Base-by-base conservation (phyloP, 2,329 filamentous ascomycete genomes). In the Diaporthe destruens region DNA sequence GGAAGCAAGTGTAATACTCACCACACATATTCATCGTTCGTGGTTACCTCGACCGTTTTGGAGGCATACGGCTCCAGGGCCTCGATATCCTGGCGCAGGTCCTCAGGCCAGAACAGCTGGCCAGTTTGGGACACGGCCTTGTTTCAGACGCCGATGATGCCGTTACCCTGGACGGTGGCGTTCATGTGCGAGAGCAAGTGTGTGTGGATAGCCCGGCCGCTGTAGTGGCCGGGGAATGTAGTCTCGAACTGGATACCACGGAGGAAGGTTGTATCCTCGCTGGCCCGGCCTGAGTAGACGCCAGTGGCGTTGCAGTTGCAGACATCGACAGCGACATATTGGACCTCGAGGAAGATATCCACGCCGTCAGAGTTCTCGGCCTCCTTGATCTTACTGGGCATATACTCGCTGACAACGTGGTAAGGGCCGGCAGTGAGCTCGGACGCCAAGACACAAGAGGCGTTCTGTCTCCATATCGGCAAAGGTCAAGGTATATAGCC, bases 321-420 rank as follows among this genome's bases (percentile, higher is more conserved):
- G 75, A 85, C 80, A 72, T 87, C 85, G 47, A 86, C 77, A 49
- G 80, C 83, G 11, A 82, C 80, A 25, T 74, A 74, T 32, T 74
- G 80, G 73, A 87, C 12, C 86, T 74, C 73, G 23, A 74, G 77
- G 69, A 83, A 84, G 11, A 87, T 57, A 39, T 84, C 81, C 16
- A 87, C 79, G 63, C 85, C 86, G 16, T 81, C 79, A 55, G 75
- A 77, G 56, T 56, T 78, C 74, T 84, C 74, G 8, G 77, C 69
- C 71, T 87, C 85, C 71, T 81, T 82, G 73, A 87, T 80, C 73
- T 87, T 82, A 47, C 81, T 78, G 56, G 85, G 82, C 71, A 87
- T 76, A 71, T 83, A 80, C 78, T 87, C 85, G 63, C 85, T 85
- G n/a, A 80, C 77, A 23, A 87, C 80, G 72, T 83, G 81, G 55